Evolutionary conservation across 805 yeast species (phyloP).

Genomic region (Lachancea thermotolerans): DNA sequence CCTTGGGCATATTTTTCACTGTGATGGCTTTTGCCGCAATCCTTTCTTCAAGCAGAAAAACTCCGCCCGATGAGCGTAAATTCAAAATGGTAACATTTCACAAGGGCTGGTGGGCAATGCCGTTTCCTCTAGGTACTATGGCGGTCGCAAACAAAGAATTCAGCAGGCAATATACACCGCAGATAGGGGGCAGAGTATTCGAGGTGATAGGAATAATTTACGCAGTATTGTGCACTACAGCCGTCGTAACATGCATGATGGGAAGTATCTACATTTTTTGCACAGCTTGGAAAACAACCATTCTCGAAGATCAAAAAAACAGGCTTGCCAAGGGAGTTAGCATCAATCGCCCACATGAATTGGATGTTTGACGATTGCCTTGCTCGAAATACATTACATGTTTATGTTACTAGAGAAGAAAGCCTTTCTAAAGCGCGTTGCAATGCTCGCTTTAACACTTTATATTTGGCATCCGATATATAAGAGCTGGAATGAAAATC

Average conservation of each 20-base stretch:
- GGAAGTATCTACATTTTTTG: constrained; percentile 9
- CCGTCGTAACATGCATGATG: constrained; percentile 38
- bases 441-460: no score
- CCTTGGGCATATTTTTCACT: constrained; percentile 56
- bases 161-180: constrained; percentile 37
- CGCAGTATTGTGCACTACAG: constrained; percentile 43
- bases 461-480: no score
- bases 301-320: no score
- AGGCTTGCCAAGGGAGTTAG: no score
- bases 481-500: no score
- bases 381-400: no score
- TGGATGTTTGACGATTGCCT: no score
- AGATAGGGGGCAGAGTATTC: constrained; percentile 43
- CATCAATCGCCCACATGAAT: no score
- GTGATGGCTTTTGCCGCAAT: constrained; percentile 35
- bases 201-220: constrained; percentile 57
- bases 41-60: constrained; percentile 12
- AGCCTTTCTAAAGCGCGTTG: no score
- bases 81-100: constrained; percentile 36
- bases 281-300: background rate
- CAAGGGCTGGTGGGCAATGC: constrained; percentile 71
- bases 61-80: constrained; percentile 1
- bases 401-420: no score
- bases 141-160: constrained; percentile 51
- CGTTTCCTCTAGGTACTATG: constrained; percentile 89